Evolutionary conservation across 2,329 filamentous ascomycete species (phyloP).

Genomic region (Leptoxyphium fumago): DNA sequence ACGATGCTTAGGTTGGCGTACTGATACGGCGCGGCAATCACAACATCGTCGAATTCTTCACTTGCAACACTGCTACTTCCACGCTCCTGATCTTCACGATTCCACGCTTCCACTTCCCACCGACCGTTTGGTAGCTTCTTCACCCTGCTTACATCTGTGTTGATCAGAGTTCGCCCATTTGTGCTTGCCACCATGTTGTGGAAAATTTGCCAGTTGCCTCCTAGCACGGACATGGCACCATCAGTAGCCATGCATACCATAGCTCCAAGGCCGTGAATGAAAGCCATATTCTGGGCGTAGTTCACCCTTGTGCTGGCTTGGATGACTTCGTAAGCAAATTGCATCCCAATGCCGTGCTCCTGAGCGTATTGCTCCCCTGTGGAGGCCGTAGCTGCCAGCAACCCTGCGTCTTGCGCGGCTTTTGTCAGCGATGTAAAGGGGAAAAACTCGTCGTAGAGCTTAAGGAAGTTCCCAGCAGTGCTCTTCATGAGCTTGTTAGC

Average conservation of each 20-base stretch:
- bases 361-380: slow-evolving; percentile 62
- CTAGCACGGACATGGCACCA: slow-evolving; percentile 61
- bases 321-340: slow-evolving; percentile 67
- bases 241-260: slow-evolving; percentile 88
- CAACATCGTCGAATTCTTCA: slow-evolving; percentile 48
- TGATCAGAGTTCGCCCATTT: slow-evolving; percentile 44
- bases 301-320: slow-evolving; percentile 88
- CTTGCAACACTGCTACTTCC: background rate
- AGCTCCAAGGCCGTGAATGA: slow-evolving; percentile 77
- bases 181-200: slow-evolving; percentile 59
- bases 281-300: slow-evolving; percentile 76
- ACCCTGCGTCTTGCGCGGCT: slow-evolving; percentile 49
- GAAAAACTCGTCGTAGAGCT: slow-evolving; percentile 67
- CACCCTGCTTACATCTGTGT: slow-evolving; percentile 53
- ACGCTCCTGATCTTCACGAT: slow-evolving; percentile 16
- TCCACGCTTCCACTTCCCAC: slow-evolving; percentile 7
- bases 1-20: slow-evolving; percentile 52
- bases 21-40: slow-evolving; percentile 74
- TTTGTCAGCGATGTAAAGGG: slow-evolving; percentile 67
- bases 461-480: slow-evolving; percentile 58
- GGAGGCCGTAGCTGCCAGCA: slow-evolving; percentile 49
- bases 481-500: slow-evolving; percentile 58
- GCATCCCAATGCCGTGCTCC: slow-evolving; percentile 48
- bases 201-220: slow-evolving; percentile 94
- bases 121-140: slow-evolving; percentile 10